Evolutionary conservation across 345 rosid species (phyloP).

Genomic region (Eucalyptus sp.): DNA sequence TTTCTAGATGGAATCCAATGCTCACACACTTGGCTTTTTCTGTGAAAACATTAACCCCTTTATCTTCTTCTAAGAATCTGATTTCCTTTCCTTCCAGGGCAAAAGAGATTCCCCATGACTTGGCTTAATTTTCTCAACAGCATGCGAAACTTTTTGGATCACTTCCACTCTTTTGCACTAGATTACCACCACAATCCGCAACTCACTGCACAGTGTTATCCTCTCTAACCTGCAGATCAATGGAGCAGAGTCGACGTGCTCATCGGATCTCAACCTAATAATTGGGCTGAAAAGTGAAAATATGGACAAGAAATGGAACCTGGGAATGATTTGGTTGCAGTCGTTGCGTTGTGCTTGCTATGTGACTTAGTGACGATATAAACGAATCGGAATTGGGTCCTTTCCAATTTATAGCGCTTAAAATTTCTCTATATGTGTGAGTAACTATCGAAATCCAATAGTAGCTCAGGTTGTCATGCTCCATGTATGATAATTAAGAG

Average conservation of each 20-base stretch:
- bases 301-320: background rate
- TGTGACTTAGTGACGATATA: background rate
- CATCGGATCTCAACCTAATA: background rate
- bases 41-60: background rate
- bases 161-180: background rate
- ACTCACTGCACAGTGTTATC: background rate
- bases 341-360: background rate
- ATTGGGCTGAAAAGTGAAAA: background rate
- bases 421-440: background rate
- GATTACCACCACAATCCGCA: background rate
- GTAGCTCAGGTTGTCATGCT: background rate
- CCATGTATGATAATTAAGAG: background rate
- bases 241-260: background rate
- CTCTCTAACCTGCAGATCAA: background rate
- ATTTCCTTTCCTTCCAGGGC: background rate
- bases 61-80: constrained; percentile 1
- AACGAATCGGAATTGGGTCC: background rate
- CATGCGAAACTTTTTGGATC: background rate
- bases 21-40: background rate
- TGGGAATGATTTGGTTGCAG: background rate
- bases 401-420: background rate
- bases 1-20: constrained; percentile 21
- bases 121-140: background rate
- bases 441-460: background rate
- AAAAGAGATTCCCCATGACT: background rate